Evolutionary conservation across 805 yeast species (phyloP).

Genomic region (Yamadazyma olivae): DNA sequence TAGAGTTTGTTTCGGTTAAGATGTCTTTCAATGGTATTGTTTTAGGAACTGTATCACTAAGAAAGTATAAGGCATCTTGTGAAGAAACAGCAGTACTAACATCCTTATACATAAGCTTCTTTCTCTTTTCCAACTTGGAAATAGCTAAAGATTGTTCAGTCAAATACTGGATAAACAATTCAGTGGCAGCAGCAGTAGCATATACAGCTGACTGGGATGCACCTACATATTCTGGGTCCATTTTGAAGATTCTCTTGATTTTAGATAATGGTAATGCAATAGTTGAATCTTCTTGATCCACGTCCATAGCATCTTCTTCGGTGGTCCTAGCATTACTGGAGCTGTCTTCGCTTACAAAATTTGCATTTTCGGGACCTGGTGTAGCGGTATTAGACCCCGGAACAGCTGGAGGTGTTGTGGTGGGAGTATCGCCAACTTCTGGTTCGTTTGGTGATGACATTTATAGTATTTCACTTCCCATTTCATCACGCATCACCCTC

Average conservation of each 20-base stretch:
- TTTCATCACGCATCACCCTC: constrained; percentile 16
- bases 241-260: constrained; percentile 67
- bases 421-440: constrained; percentile 15
- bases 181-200: constrained; percentile 75
- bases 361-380: constrained; percentile 8
- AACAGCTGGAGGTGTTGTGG: constrained; percentile 19
- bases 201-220: constrained; percentile 72
- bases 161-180: constrained; percentile 65
- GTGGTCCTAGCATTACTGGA: no score
- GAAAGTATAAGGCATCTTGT: constrained; percentile 59
- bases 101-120: constrained; percentile 69
- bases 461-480: not conserved
- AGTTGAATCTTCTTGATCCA: not conserved
- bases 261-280: constrained; percentile 60
- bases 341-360: no score
- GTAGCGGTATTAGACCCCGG: constrained; percentile 1
- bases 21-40: constrained; percentile 50
- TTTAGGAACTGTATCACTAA: constrained; percentile 66
- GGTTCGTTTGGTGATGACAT: constrained; percentile 10
- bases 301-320: constrained; percentile 4
- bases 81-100: constrained; percentile 60
- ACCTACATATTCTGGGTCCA: constrained; percentile 69
- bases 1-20: constrained; percentile 18
- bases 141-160: constrained; percentile 66
- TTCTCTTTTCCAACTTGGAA: constrained; percentile 64